Evolutionary conservation across 768 basidiomycete genomes (phyloP), one percentile per base, ranked within the genome.

Genomic region (Collybiopsis confluens): DNA sequence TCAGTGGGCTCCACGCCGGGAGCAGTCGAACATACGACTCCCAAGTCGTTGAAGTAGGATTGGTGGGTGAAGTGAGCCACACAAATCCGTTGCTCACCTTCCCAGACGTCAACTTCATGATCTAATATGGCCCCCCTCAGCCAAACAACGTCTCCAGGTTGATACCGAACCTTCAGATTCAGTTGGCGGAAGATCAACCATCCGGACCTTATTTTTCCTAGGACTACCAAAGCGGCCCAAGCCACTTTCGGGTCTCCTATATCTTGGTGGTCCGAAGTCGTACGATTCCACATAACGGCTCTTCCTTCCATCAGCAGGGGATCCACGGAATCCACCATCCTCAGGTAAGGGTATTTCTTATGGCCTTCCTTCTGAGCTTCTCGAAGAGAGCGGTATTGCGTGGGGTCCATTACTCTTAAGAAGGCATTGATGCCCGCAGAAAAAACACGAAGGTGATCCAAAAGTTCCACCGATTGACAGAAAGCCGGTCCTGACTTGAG

Each of bases 51-150:
- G 26, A 40, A 53, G n/a, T 53, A 53, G 8, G 52, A 26, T 28
- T 26, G 3, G 24, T 54, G 53, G 23, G 53, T 54, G 23, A 54
- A 54, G 28, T 54, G 42, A 20, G 53, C 53, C 3, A 54, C 20
- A 9, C 26, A 27, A 18, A 54, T 46, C 20, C 53, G 53, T 36
- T 54, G 53, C 18, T 45, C 53, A 16, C 43, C 53, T 5, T 35
- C 26, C 53, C 53, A 54, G 2, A 35, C 24, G 21, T 54, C 53
- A 18, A 45, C 53, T 18, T 46, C 42, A 36, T 54, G 53, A 35
- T 30, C 42, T 8, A 54, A 33, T 13, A 54, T 15, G 6, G 40
- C 20, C 18, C 53, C 53, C 16, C 53, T 2, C 24, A 52, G 36
- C 35, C 36, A 15, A 23, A 52, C 20, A 42, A 52, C 10, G 20